These are phyloP conservation scores for Talaromyces albobiverticillius DNA, from an alignment of 2,329 filamentous ascomycete species.

Conservation along the genomic window DNA sequence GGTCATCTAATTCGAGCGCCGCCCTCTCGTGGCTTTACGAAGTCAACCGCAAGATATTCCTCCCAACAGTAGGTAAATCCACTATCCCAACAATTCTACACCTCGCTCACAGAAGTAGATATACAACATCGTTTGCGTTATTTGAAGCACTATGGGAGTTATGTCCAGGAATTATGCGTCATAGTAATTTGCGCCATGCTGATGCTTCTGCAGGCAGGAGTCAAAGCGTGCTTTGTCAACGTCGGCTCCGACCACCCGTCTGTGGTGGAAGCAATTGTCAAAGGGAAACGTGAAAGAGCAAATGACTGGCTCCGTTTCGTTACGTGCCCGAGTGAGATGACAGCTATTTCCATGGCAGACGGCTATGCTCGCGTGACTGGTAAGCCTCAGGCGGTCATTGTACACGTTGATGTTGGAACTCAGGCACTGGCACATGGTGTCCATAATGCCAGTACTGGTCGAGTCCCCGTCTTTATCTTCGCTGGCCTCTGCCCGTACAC, in stretches of 20 bases:
- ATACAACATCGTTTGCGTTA: too few relatives aligned
- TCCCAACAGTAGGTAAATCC: too few relatives aligned
- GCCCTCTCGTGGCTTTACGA: too few relatives aligned
- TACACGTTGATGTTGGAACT: constrained; percentile 76
- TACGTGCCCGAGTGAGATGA: constrained; percentile 78
- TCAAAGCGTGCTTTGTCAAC: constrained; percentile 25
- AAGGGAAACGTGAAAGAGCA: constrained; percentile 62
- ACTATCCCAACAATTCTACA: too few relatives aligned
- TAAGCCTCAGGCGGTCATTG: constrained; percentile 65
- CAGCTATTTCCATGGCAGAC: constrained; percentile 76
- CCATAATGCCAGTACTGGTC: constrained; percentile 68
- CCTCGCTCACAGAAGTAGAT: too few relatives aligned
- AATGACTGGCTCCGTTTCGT: constrained; percentile 66
- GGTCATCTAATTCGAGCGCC: too few relatives aligned
- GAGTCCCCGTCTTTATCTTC: constrained; percentile 69
- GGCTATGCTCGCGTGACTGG: constrained; percentile 69
- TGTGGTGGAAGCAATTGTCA: constrained; percentile 74
- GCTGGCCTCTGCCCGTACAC: constrained; percentile 71
- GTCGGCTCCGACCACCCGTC: constrained; percentile 58
- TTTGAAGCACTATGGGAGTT: too few relatives aligned
- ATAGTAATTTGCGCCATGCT: too few relatives aligned
- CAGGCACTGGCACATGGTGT: constrained; percentile 70
- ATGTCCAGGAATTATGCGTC: too few relatives aligned
- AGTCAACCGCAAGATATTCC: too few relatives aligned
- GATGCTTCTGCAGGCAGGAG: constrained; percentile 28